Percentiles rank a stretch among this genome's conserved stretches.
These are phyloP conservation scores for Xylariaceae sp. DNA, from an alignment of 2,329 filamentous ascomycete genomes.

Conservation along the genomic window DNA sequence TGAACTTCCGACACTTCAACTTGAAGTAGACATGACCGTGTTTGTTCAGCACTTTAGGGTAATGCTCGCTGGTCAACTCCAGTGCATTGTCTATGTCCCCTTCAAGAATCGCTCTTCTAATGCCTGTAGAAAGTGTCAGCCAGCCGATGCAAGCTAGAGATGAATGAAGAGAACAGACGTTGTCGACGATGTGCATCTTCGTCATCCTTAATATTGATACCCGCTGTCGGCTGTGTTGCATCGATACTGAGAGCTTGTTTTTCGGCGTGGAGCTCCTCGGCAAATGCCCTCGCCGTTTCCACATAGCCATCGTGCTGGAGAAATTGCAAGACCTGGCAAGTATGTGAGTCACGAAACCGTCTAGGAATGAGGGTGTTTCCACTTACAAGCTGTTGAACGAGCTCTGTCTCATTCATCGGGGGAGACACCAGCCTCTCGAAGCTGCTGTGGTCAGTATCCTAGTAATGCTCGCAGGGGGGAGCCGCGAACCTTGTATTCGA, in stretches of 20 bases:
- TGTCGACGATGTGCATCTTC: conserved; percentile 81
- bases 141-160: neutral
- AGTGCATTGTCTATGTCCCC: conserved; percentile 88
- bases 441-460: conserved; percentile 23
- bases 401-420: conserved; percentile 61
- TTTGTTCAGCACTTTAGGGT: conserved; percentile 69
- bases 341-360: conserved; percentile 3
- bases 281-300: conserved; percentile 84
- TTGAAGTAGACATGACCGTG: conserved; percentile 84
- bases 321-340: conserved; percentile 63
- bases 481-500: conserved; percentile 30
- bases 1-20: conserved; percentile 82
- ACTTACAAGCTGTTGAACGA: conserved; percentile 71
- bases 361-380: neutral
- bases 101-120: conserved; percentile 78
- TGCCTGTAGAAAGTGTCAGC: conserved; percentile 48
- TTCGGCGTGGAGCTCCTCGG: conserved; percentile 69
- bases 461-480: conserved; percentile 5
- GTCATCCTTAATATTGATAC: conserved; percentile 67
- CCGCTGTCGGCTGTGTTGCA: conserved; percentile 42
- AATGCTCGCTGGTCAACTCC: conserved; percentile 70
- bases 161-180: conserved; percentile 51
- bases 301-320: conserved; percentile 93
- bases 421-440: conserved; percentile 52
- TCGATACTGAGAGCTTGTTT: conserved; percentile 60